Evolutionary conservation across 495 filamentous ascomycete genomes (phyloP).

Genomic region (Geoglossum glabrum): DNA sequence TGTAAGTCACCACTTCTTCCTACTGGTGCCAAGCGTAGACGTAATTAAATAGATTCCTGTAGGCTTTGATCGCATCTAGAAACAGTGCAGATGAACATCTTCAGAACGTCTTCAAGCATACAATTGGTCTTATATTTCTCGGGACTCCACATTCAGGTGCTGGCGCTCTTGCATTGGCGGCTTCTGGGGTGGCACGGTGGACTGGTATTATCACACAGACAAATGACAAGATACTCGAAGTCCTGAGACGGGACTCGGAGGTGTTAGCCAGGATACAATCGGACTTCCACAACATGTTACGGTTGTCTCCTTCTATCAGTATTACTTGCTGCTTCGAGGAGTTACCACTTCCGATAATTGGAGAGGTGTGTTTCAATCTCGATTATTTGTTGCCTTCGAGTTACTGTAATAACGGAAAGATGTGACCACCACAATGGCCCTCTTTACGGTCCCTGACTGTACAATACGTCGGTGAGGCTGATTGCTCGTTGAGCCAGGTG

Average conservation of each 20-base stretch:
- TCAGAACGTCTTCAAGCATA: constrained; percentile 59
- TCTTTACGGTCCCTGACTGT: too few relatives aligned
- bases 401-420: too few relatives aligned
- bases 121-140: constrained; percentile 70
- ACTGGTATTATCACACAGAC: constrained; percentile 8
- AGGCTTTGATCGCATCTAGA: constrained; percentile 41
- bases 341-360: constrained; percentile 10
- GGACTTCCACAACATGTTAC: constrained; percentile 18
- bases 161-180: constrained; percentile 18
- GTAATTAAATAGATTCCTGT: background rate
- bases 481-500: background rate
- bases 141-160: constrained; percentile 72
- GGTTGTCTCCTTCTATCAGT: constrained; percentile 9
- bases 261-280: constrained; percentile 20
- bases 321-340: constrained; percentile 19
- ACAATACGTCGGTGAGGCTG: too few relatives aligned
- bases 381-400: too few relatives aligned
- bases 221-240: constrained; percentile 4
- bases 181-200: constrained; percentile 24
- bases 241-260: constrained; percentile 11
- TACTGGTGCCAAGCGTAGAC: background rate
- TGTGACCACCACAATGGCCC: too few relatives aligned
- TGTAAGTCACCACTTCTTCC: background rate
- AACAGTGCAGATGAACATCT: constrained; percentile 40
- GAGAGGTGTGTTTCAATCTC: background rate